phyloP scores from a whole-genome alignment of 495 filamentous ascomycete species.

The Talaromyces adpressus region DNA sequence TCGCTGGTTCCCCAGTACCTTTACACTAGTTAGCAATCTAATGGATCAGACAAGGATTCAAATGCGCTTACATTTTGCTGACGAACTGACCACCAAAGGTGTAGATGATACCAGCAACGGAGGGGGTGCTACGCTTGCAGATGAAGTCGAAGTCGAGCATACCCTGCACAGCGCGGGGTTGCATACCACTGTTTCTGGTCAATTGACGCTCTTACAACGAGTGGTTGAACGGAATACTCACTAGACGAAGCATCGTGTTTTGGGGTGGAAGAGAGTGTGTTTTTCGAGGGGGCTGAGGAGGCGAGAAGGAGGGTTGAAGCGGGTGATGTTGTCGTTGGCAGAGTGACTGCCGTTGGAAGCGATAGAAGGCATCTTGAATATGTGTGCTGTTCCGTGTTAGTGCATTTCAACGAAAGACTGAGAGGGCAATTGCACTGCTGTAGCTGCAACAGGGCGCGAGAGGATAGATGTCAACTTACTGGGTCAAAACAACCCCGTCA shows the following conservation, averaged over 20 bases:
- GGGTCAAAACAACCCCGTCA: neutral
- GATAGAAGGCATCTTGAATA: slow-evolving; percentile 39
- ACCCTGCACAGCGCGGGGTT: slow-evolving; percentile 96
- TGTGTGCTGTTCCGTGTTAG: neutral
- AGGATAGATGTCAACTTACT: neutral
- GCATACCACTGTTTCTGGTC: slow-evolving; percentile 60
- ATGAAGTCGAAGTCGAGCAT: slow-evolving; percentile 99
- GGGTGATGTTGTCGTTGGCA: slow-evolving; percentile 97
- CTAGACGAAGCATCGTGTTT: slow-evolving; percentile 99
- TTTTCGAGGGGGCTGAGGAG: slow-evolving; percentile 76
- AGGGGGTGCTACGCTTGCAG: slow-evolving; percentile 95
- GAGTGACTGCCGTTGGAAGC: slow-evolving; percentile 45
- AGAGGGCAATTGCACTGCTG: neutral
- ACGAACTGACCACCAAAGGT: slow-evolving; percentile 99
- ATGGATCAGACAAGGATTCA: neutral
- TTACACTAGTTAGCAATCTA: neutral
- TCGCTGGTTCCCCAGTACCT: slow-evolving; percentile 99
- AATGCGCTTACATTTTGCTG: slow-evolving; percentile 78
- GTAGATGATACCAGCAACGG: slow-evolving; percentile 99
- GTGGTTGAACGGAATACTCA: slow-evolving; percentile 32
- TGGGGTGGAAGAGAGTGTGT: slow-evolving; percentile 93
- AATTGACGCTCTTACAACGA: slow-evolving; percentile 4
- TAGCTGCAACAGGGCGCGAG: neutral
- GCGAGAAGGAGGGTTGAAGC: slow-evolving; percentile 88
- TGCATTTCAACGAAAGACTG: neutral